Evolutionary conservation across 305 asterid genomes (phyloP), one percentile per base, ranked within the genome.

Genomic region (Ilex paraguariensis): DNA sequence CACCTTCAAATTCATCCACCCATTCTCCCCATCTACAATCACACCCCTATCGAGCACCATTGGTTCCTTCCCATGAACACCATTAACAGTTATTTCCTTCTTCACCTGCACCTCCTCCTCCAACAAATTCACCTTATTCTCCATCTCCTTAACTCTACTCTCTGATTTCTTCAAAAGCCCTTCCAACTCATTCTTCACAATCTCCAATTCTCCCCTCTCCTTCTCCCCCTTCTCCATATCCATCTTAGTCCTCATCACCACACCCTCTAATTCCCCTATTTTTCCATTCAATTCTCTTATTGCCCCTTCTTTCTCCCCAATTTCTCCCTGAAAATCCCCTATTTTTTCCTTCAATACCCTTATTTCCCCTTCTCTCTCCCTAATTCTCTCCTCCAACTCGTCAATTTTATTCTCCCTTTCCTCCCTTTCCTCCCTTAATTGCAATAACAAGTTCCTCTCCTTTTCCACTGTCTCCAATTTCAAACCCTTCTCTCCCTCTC

Each of bases 381-480:
- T 78, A 45, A 68, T 56, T 56, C 81, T 85, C 59, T 45, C 71
- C 72, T 79, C 70, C 66, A 70, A 68, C 64, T 57, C 62, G 7
- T 8, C 9, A 8, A 36, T 36, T 36, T 17, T 52, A 21, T 14
- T 17, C 30, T 17, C n/a, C 10, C n/a, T 7, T 14, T 52, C 56
- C 30, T 17, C n/a, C 10, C n/a, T 7, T 14, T 52, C 56, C 31
- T 36, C 42, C 42, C 42, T 36, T 8, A 36, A 36, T 4, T 5
- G 67, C 65, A 84, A 30, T 71, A 84, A 58, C 67, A 76, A 54
- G 58, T 64, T 78, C 66, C 82, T 84, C 82, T 87, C 91, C 54
- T 59, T 80, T 67, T 60, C 81, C 48, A 77, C n/a, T 0, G 85
- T 81, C 53, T 72, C 83, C 63, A 85, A 13, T 73, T 72, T 64